These are phyloP conservation scores for Zarea fungicola DNA, from an alignment of 2,329 filamentous ascomycete genomes.

Conservation along the genomic window DNA sequence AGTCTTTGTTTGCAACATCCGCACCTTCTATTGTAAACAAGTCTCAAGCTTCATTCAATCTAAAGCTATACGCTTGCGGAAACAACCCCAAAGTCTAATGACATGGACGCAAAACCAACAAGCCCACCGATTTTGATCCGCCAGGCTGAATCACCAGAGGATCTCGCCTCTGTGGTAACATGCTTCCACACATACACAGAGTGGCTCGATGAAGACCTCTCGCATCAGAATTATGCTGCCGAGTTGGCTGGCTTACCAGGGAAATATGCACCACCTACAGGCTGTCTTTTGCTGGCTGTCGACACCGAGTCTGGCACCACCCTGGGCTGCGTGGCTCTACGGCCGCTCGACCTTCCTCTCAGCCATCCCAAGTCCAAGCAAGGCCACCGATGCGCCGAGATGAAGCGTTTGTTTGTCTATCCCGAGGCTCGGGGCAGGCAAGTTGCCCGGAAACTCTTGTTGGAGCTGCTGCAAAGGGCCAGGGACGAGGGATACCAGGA, in stretches of 20 bases:
- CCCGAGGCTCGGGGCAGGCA: slow-evolving; percentile 22
- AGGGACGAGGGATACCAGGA: slow-evolving; percentile 18
- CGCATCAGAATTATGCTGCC: slow-evolving; percentile 22
- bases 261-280: slow-evolving; percentile 22
- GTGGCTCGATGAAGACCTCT: slow-evolving; percentile 23
- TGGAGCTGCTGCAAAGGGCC: slow-evolving; percentile 16
- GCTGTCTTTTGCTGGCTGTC: slow-evolving; percentile 21
- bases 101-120: not conserved
- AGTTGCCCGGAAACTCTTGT: slow-evolving; percentile 19
- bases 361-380: slow-evolving; percentile 8
- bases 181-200: slow-evolving; percentile 23
- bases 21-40: too few species aligned
- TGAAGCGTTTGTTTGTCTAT: slow-evolving; percentile 25
- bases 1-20: too few species aligned
- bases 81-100: not conserved
- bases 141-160: slow-evolving; percentile 16
- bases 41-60: not conserved
- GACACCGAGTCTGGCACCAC: slow-evolving; percentile 16
- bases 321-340: slow-evolving; percentile 23
- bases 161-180: slow-evolving; percentile 16
- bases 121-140: slow-evolving; percentile 16
- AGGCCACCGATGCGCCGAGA: slow-evolving; percentile 19
- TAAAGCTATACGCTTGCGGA: not conserved
- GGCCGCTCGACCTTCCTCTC: slow-evolving; percentile 17
- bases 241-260: slow-evolving; percentile 22